Percentiles rank a stretch among this genome's conserved stretches.
These are phyloP conservation scores for Cornus controversa DNA, from an alignment of 148 eudicot species.

Conservation along the genomic window DNA sequence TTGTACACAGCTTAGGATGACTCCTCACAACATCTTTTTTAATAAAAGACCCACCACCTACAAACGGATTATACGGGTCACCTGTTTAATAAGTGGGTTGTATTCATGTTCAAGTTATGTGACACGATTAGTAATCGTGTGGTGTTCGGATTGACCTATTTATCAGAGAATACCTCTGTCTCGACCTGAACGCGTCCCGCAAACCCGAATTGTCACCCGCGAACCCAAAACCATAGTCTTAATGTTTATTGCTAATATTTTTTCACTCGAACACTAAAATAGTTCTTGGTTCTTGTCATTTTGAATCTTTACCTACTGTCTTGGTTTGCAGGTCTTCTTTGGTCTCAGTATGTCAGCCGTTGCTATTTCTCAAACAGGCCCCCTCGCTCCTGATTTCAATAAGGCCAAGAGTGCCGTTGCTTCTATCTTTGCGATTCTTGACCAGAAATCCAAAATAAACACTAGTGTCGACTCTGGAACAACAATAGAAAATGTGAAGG, in stretches of 20 bases:
- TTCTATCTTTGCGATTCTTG: conserved; percentile 28
- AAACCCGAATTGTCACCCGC: too few species aligned
- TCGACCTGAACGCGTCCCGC: too few species aligned
- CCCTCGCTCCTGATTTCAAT: conserved; percentile 20
- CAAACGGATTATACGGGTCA: too few species aligned
- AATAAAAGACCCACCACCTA: too few species aligned
- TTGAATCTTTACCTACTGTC: not conserved
- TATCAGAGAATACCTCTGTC: too few species aligned
- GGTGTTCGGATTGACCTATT: too few species aligned
- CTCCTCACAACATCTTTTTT: too few species aligned
- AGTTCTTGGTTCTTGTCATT: not conserved
- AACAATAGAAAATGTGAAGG: conserved; percentile 13
- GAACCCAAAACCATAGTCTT: too few species aligned
- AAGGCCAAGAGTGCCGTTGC: conserved; percentile 23
- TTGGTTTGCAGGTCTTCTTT: conserved; percentile 32
- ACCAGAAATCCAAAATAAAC: conserved; percentile 21
- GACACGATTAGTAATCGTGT: too few species aligned
- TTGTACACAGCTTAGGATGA: too few species aligned
- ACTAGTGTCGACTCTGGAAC: conserved; percentile 15
- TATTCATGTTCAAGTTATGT: too few species aligned
- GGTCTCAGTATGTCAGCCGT: conserved; percentile 26
- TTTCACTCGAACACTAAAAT: not conserved
- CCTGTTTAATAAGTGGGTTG: too few species aligned
- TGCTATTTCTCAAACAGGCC: conserved; percentile 15
- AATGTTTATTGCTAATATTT: not conserved